These are phyloP conservation scores for Pelargonium cotyledonis DNA, from an alignment of 441 rosid genomes.

Conservation along the genomic window DNA sequence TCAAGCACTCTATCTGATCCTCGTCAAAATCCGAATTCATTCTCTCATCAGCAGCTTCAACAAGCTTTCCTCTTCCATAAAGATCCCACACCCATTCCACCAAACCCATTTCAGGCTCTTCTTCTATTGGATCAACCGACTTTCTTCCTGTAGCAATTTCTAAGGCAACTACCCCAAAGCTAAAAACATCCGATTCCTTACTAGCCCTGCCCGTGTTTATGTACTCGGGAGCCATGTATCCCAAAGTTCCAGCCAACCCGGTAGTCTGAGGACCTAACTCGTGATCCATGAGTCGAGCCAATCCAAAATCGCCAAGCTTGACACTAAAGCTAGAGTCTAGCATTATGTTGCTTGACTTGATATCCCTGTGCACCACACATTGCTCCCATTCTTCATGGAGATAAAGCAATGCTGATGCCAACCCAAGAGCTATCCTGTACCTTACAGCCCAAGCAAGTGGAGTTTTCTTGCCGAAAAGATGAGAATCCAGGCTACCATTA, in stretches of 20 bases:
- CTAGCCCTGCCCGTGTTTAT: constrained; percentile 14
- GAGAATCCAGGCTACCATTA: constrained; percentile 40
- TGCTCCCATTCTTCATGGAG: constrained; percentile 41
- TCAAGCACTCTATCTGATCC: constrained; percentile 16
- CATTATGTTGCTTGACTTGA: constrained; percentile 35
- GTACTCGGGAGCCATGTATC: neutral
- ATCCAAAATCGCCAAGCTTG: constrained; percentile 36
- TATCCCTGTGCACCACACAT: constrained; percentile 35
- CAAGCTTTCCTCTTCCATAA: constrained; percentile 19
- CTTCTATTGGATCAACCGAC: constrained; percentile 12
- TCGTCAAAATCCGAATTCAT: constrained; percentile 22
- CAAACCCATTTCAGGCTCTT: constrained; percentile 4
- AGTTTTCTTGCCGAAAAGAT: constrained; percentile 22
- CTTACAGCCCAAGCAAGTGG: constrained; percentile 25
- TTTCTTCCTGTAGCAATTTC: constrained; percentile 31
- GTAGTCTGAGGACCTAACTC: constrained; percentile 4
- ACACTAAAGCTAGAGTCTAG: constrained; percentile 32
- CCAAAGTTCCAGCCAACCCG: neutral
- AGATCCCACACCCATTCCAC: constrained; percentile 43
- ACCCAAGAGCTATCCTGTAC: constrained; percentile 21
- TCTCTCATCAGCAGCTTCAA: no score
- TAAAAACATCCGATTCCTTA: neutral
- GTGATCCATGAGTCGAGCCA: constrained; percentile 29
- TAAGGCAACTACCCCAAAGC: neutral
- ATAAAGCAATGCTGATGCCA: constrained; percentile 31